Conservation (phyloP, 306 rosid species). For the Gillenia trifoliata region DNA sequence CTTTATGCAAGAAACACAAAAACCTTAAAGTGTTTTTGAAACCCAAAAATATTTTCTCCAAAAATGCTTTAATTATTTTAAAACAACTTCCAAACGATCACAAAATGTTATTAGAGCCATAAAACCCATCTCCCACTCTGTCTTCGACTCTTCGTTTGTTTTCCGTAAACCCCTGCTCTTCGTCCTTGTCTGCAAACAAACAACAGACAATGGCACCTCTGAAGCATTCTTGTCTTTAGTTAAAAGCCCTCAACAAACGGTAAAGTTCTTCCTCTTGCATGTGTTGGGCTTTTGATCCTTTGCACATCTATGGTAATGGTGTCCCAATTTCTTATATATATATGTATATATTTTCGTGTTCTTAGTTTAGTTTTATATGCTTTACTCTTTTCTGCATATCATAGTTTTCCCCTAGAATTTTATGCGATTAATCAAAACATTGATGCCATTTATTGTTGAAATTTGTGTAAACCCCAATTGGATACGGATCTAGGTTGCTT, state of each 20-base stretch:
- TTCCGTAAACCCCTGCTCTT: neutral
- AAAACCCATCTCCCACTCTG: neutral
- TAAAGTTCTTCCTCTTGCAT: neutral
- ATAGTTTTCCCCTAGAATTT: neutral
- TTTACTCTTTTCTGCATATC: neutral
- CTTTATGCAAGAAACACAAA: too few species aligned
- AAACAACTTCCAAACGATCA: too few species aligned
- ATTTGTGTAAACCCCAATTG: neutral
- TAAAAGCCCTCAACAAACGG: neutral
- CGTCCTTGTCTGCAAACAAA: neutral
- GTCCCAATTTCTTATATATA: neutral
- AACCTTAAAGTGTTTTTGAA: too few species aligned
- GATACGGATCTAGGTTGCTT: neutral
- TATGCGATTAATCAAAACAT: neutral
- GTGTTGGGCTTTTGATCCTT: neutral
- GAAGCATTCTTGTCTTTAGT: neutral
- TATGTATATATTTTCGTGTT: neutral
- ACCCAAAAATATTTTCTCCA: too few species aligned
- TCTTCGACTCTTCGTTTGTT: neutral
- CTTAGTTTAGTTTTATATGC: neutral
- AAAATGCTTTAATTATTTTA: too few species aligned
- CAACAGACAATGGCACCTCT: constrained; percentile 4
- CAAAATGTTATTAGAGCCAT: neutral
- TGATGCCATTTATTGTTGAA: constrained; percentile 6
- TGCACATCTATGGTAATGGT: neutral